phyloP scores from a whole-genome alignment of 306 rosid species.

The Dicorynia guianensis region DNA sequence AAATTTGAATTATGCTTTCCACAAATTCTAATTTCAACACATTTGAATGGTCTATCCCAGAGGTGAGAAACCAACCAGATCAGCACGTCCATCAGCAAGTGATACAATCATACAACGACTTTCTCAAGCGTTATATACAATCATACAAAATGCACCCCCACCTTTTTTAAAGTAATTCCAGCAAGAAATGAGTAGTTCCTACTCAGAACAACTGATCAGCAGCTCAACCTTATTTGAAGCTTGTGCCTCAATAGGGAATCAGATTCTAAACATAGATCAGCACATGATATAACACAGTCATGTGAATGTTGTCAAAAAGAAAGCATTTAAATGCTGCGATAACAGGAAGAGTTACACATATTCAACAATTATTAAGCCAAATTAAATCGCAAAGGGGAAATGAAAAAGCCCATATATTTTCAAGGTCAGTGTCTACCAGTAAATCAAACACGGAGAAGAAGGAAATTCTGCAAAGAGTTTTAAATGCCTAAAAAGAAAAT shows the following conservation, averaged over 20 bases:
- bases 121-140: background rate
- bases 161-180: background rate
- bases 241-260: background rate
- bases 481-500: background rate
- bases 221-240: background rate
- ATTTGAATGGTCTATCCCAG: background rate
- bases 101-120: background rate
- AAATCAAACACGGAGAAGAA: background rate
- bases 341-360: background rate
- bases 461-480: background rate
- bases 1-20: background rate
- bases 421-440: background rate
- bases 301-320: background rate
- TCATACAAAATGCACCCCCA: background rate
- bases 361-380: no score
- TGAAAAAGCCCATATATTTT: background rate
- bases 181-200: background rate
- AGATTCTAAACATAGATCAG: background rate
- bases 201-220: no score
- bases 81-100: background rate
- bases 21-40: background rate
- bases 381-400: background rate
- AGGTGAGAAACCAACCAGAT: background rate
- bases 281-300: background rate
- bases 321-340: background rate